phyloP scores from a whole-genome alignment of 2,329 filamentous ascomycete genomes.

The Bipolaris victoriae region DNA sequence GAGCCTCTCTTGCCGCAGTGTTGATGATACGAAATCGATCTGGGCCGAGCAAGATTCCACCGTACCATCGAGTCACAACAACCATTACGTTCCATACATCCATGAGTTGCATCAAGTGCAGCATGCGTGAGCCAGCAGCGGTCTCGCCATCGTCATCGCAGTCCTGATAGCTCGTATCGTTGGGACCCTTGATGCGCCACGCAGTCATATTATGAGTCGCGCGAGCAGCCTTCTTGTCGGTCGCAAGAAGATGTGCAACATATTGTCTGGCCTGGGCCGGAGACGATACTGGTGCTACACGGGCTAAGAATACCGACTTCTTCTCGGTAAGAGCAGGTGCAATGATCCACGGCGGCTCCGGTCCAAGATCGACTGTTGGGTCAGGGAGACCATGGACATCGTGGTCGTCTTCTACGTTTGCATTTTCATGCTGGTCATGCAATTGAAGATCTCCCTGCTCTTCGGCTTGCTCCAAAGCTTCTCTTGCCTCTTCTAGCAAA shows the following conservation, averaged over 20 bases:
- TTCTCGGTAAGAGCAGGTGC: slow-evolving; percentile 78
- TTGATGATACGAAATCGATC: slow-evolving; percentile 92
- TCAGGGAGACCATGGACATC: slow-evolving; percentile 4
- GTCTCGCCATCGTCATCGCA: slow-evolving; percentile 96
- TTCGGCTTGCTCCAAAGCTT: slow-evolving; percentile 58
- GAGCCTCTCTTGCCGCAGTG: slow-evolving; percentile 78
- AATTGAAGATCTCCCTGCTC: slow-evolving; percentile 35
- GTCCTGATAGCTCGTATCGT: slow-evolving; percentile 74
- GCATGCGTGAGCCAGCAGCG: slow-evolving; percentile 81
- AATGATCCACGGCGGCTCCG: slow-evolving; percentile 70
- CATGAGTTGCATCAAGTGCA: slow-evolving; percentile 95
- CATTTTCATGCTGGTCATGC: slow-evolving; percentile 27
- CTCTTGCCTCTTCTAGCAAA: slow-evolving; percentile 71
- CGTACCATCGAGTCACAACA: slow-evolving; percentile 94
- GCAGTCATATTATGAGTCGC: slow-evolving; percentile 97
- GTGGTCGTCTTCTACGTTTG: slow-evolving; percentile 12
- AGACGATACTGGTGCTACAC: slow-evolving; percentile 72
- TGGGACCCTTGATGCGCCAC: slow-evolving; percentile 76
- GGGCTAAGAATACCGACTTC: slow-evolving; percentile 86
- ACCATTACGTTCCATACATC: slow-evolving; percentile 92
- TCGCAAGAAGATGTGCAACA: slow-evolving; percentile 76
- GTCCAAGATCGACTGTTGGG: slow-evolving; percentile 34
- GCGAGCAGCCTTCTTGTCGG: slow-evolving; percentile 81
- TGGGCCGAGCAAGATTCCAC: slow-evolving; percentile 85
- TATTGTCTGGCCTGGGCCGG: slow-evolving; percentile 73